Conservation (phyloP, 2,329 filamentous ascomycete genomes). For the Zarea fungicola region DNA sequence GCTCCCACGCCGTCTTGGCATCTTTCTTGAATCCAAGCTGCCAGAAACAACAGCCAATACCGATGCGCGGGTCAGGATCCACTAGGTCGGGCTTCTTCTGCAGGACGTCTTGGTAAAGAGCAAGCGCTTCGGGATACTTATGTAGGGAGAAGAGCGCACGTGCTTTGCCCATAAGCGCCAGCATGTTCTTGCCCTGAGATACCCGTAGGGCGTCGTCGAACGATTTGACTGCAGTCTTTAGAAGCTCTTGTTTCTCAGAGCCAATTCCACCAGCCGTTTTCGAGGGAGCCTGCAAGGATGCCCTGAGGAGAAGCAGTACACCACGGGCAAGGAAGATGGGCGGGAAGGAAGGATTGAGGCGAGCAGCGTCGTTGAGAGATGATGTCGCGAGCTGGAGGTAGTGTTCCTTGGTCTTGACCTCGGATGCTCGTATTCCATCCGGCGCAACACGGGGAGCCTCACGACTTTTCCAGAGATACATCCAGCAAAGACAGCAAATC, state of each 20-base stretch:
- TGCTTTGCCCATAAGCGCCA: constrained; percentile 86
- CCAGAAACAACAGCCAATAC: constrained; percentile 96
- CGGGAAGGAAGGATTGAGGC: constrained; percentile 87
- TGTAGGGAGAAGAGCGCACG: constrained; percentile 81
- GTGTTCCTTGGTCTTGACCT: constrained; percentile 85
- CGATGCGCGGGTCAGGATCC: constrained; percentile 92
- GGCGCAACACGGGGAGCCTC: constrained; percentile 61
- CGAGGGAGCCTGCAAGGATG: constrained; percentile 74
- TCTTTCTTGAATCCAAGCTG: constrained; percentile 92
- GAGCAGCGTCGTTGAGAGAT: constrained; percentile 89
- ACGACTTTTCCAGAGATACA: constrained; percentile 84
- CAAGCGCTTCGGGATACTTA: constrained; percentile 77
- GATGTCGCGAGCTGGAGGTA: constrained; percentile 88
- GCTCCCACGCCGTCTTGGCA: constrained; percentile 84
- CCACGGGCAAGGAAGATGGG: constrained; percentile 88
- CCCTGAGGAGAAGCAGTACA: constrained; percentile 79
- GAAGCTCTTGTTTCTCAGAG: constrained; percentile 69
- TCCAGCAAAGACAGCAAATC: constrained; percentile 80
- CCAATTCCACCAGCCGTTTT: constrained; percentile 63
- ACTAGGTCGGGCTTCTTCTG: constrained; percentile 79
- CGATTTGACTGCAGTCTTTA: constrained; percentile 82
- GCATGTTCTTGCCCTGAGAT: constrained; percentile 81
- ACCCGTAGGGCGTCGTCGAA: constrained; percentile 91
- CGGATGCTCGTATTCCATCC: constrained; percentile 60
- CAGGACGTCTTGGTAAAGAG: constrained; percentile 81